These are phyloP conservation scores for Entophlyctis luteolus DNA, from an alignment of 192 early-diverging fungal genomes.

Conservation along the genomic window DNA sequence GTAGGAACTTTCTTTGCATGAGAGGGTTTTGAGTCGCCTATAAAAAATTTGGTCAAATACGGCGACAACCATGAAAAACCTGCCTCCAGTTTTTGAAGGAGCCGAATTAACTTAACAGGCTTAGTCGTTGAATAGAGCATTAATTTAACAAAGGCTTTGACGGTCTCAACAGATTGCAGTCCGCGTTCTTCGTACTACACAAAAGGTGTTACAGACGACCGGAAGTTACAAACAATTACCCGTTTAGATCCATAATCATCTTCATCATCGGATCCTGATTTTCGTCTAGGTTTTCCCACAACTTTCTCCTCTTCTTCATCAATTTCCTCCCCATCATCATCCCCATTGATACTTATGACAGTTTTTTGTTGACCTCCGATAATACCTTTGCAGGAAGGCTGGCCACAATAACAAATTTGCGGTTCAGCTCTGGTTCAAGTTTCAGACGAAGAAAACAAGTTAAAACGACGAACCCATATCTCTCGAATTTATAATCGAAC, in stretches of 20 bases:
- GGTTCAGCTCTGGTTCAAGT: conserved; percentile 62
- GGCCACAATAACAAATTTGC: conserved; percentile 90
- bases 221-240: conserved; percentile 14
- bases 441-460: neutral
- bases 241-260: conserved; percentile 38
- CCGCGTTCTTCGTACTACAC: conserved; percentile 36
- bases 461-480: conserved; percentile 72
- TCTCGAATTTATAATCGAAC: conserved; percentile 98
- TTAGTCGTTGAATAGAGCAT: conserved; percentile 62
- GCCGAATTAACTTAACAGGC: conserved; percentile 47
- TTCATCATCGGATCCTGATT: conserved; percentile 45
- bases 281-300: conserved; percentile 53
- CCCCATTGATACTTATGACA: conserved; percentile 25
- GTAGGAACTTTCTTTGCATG: conserved; percentile 61
- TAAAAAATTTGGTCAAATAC: neutral
- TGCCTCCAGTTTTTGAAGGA: conserved; percentile 61
- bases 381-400: conserved; percentile 78
- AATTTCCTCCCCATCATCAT: conserved; percentile 32
- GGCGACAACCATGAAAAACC: neutral
- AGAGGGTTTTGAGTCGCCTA: conserved; percentile 7
- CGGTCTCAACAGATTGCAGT: conserved; percentile 66
- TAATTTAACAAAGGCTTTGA: conserved; percentile 69
- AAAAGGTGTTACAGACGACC: conserved; percentile 15
- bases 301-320: conserved; percentile 55
- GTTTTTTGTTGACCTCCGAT: conserved; percentile 78